Percentiles rank a stretch among this genome's conserved stretches.
Conservation (phyloP, 306 rosid species). For the Prunus fruticosa region DNA sequence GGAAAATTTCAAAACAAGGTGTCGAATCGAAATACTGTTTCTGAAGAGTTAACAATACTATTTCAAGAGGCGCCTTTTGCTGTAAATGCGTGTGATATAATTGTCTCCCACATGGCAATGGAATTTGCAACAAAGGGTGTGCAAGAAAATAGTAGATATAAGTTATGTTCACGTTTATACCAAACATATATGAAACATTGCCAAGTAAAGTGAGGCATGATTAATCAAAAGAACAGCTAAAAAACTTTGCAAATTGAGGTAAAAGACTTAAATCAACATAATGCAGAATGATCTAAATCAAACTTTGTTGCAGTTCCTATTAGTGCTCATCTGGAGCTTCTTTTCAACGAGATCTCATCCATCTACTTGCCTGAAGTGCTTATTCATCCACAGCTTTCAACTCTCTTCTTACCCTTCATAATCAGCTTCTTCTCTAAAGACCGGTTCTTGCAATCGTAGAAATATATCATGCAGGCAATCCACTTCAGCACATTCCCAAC, state of each 20-base stretch:
- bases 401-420: slow-evolving; percentile 27
- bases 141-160: too few species aligned
- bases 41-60: background rate
- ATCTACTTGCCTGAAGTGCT: too few species aligned
- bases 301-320: too few species aligned
- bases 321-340: too few species aligned
- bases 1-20: background rate
- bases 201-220: background rate
- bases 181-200: background rate
- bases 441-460: slow-evolving; percentile 45
- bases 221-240: background rate
- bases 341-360: too few species aligned
- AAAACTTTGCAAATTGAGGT: background rate
- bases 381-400: slow-evolving; percentile 2
- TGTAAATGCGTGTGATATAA: too few species aligned
- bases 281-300: too few species aligned
- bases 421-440: slow-evolving; percentile 42
- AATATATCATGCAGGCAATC: slow-evolving; percentile 51
- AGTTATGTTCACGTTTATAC: too few species aligned
- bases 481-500: slow-evolving; percentile 54
- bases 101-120: too few species aligned
- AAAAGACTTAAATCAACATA: background rate
- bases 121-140: too few species aligned
- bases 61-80: too few species aligned
- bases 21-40: background rate